Percentiles rank a stretch among this genome's conserved stretches.
Evolutionary conservation across 169 alveolate genomes (phyloP).

Genomic region (Eimeria zaria): DNA sequence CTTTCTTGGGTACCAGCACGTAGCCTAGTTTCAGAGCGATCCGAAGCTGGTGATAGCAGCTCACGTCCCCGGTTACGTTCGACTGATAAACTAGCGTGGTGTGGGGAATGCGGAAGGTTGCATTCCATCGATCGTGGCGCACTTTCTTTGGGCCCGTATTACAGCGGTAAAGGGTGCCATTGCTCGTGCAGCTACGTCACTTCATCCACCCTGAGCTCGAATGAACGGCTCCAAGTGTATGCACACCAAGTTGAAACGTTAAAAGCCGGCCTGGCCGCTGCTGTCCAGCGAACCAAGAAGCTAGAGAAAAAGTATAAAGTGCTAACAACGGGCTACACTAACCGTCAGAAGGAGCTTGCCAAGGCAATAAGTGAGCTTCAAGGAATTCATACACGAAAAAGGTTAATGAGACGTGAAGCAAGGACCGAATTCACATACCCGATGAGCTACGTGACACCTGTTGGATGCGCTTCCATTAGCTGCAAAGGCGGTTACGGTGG

Average conservation of each 20-base stretch:
- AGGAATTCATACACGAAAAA: background rate
- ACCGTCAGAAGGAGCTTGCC: slow-evolving; percentile 48
- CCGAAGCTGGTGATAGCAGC: background rate
- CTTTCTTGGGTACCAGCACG: background rate
- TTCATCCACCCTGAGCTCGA: slow-evolving; percentile 40
- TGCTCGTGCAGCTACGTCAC: slow-evolving; percentile 33
- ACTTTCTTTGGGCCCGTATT: background rate
- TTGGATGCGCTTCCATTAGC: background rate
- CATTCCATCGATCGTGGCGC: background rate
- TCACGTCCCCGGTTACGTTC: background rate
- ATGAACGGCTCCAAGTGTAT: slow-evolving; percentile 48
- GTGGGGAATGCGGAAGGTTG: slow-evolving; percentile 2
- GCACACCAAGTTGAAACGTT: slow-evolving; percentile 64
- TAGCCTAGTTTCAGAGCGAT: background rate
- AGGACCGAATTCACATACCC: background rate
- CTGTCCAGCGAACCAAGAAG: slow-evolving; percentile 65
- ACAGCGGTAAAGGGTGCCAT: background rate
- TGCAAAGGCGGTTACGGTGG: background rate
- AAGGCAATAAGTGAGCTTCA: slow-evolving; percentile 60
- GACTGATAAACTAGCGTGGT: background rate
- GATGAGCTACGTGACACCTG: background rate
- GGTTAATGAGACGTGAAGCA: background rate
- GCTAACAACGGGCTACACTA: slow-evolving; percentile 65
- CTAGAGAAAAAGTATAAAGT: slow-evolving; percentile 64
- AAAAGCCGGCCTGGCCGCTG: slow-evolving; percentile 26